Evolutionary conservation across 2,329 filamentous ascomycete species (phyloP).

Genomic region (Calonectria pseudoturangicola): DNA sequence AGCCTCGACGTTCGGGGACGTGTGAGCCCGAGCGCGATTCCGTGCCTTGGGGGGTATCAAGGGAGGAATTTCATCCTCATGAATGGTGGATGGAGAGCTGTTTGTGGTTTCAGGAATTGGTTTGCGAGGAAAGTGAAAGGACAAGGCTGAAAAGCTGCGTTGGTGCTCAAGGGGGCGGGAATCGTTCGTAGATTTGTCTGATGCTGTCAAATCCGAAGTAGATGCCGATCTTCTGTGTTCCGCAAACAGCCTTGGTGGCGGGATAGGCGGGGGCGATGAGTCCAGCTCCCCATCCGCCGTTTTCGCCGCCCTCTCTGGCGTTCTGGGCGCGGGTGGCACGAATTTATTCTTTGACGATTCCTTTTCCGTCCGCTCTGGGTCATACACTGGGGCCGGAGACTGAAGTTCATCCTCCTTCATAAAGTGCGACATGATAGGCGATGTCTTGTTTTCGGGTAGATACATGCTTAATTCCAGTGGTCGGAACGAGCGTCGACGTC

Average conservation of each 20-base stretch:
- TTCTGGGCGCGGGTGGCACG: background rate
- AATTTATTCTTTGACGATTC: conserved; percentile 45
- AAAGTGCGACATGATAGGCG: conserved; percentile 74
- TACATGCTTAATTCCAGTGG: conserved; percentile 76
- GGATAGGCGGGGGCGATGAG: conserved; percentile 27
- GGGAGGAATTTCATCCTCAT: conserved; percentile 55
- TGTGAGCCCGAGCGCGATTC: conserved; percentile 64
- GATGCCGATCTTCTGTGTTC: conserved; percentile 6
- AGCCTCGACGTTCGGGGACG: conserved; percentile 68
- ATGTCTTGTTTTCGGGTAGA: conserved; percentile 64
- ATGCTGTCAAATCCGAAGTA: conserved; percentile 23
- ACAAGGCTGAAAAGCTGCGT: conserved; percentile 70
- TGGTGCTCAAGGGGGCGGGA: conserved; percentile 60
- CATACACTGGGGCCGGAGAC: conserved; percentile 62
- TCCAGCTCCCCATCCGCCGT: conserved; percentile 22
- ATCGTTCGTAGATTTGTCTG: conserved; percentile 44
- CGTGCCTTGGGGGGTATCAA: conserved; percentile 66
- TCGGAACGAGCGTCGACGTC: conserved; percentile 64
- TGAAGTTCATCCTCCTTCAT: conserved; percentile 58
- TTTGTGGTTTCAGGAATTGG: conserved; percentile 56
- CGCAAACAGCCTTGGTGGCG: background rate
- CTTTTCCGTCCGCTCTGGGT: conserved; percentile 53
- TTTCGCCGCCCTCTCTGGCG: conserved; percentile 29
- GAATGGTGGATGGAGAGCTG: conserved; percentile 48
- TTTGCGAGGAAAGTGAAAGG: conserved; percentile 73